These are phyloP conservation scores for Ophiostoma pallidulum DNA, from an alignment of 2,329 filamentous ascomycete genomes.

Conservation along the genomic window DNA sequence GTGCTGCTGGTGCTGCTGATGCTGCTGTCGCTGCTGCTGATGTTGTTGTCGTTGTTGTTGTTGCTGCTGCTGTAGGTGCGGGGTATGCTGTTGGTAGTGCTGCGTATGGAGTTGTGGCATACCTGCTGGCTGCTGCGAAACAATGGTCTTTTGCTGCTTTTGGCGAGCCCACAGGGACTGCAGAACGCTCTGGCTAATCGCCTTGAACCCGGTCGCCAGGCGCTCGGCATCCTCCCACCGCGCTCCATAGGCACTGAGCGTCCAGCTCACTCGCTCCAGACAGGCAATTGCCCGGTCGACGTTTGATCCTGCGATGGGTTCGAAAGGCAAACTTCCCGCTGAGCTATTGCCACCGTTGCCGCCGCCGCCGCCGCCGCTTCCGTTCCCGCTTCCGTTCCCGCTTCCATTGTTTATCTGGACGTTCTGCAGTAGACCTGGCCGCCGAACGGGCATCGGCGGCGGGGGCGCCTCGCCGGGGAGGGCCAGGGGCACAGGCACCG, in stretches of 20 bases:
- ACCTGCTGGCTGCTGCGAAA: background rate
- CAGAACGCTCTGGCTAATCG: constrained; percentile 35
- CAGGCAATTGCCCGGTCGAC: constrained; percentile 47
- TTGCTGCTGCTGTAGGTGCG: constrained; percentile 23
- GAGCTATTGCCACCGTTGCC: background rate
- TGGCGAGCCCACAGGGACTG: constrained; percentile 33
- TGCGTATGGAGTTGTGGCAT: background rate
- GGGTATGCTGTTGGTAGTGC: constrained; percentile 17
- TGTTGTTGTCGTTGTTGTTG: constrained; percentile 21
- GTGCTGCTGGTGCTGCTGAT: constrained; percentile 20
- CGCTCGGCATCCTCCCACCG: constrained; percentile 49
- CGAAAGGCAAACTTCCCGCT: background rate
- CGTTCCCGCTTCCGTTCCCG: too few species aligned
- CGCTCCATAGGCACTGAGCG: constrained; percentile 46
- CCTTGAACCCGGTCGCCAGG: constrained; percentile 45
- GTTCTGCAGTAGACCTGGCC: constrained; percentile 7
- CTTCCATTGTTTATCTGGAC: too few species aligned
- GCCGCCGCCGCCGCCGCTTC: constrained; percentile 18
- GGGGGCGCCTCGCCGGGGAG: constrained; percentile 39
- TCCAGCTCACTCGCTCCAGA: constrained; percentile 43
- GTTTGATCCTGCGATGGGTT: constrained; percentile 32
- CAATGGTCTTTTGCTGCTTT: constrained; percentile 2
- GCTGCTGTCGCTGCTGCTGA: constrained; percentile 11
- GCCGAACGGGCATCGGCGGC: constrained; percentile 42
- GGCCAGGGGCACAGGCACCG: constrained; percentile 34